phyloP scores from a whole-genome alignment of 2,329 filamentous ascomycete genomes.

The Thelonectria rubi region DNA sequence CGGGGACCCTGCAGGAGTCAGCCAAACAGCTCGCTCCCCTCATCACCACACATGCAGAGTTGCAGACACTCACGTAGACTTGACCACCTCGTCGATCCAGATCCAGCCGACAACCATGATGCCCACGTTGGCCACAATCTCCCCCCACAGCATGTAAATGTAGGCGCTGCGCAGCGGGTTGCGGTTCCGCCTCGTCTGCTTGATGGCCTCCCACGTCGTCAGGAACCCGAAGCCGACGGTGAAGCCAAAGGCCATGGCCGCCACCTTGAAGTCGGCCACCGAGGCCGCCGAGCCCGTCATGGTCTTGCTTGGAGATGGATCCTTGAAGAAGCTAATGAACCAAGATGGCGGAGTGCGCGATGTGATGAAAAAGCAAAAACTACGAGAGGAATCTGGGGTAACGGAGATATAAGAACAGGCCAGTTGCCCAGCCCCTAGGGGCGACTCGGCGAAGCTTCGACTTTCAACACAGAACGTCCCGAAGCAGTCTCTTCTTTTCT shows the following conservation, averaged over 20 bases:
- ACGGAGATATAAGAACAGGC: no score
- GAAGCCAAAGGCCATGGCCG: slow-evolving; percentile 45
- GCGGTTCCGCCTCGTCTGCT: slow-evolving; percentile 51
- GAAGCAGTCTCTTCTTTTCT: no score
- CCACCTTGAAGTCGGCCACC: slow-evolving; percentile 41
- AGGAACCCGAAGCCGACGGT: slow-evolving; percentile 54
- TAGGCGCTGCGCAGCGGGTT: slow-evolving; percentile 49
- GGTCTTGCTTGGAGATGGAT: no score
- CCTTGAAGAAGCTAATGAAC: no score
- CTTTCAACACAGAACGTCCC: no score
- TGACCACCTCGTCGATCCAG: slow-evolving; percentile 49
- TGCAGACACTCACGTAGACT: slow-evolving; percentile 37
- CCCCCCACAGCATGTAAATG: slow-evolving; percentile 58
- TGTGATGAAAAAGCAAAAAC: no score
- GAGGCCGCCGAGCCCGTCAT: slow-evolving; percentile 13
- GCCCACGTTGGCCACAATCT: slow-evolving; percentile 50
- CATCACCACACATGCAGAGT: no score
- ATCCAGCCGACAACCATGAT: slow-evolving; percentile 53
- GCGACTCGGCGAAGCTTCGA: no score
- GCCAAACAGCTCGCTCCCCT: no score
- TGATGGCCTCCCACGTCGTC: slow-evolving; percentile 52
- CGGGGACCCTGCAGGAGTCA: slow-evolving; percentile 37
- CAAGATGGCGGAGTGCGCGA: no score
- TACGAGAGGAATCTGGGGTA: no score
- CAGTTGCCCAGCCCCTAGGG: no score